Conservation (phyloP, 169 alveolate genomes). For the Plasmodium sp. region DNA sequence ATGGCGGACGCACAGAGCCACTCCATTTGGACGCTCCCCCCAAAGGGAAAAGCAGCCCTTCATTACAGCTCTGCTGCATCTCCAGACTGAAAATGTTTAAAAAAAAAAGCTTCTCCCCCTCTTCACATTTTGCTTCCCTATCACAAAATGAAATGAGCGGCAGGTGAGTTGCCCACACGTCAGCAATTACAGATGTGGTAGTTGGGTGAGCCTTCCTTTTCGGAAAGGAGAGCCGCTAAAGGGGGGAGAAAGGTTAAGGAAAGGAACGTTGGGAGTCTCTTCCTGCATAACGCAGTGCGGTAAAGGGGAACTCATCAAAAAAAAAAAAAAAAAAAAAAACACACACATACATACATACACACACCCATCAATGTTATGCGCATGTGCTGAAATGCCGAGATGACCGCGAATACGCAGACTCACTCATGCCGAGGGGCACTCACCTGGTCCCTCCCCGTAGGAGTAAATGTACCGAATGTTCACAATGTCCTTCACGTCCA, state of each 20-base stretch:
- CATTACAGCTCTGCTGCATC: neutral
- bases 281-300: neutral
- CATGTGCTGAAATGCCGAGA: neutral
- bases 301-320: neutral
- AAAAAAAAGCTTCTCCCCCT: neutral
- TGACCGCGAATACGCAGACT: neutral
- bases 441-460: constrained; percentile 23
- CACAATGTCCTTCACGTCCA: constrained; percentile 48
- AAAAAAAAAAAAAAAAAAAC: neutral
- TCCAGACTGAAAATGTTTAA: neutral
- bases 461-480: constrained; percentile 60
- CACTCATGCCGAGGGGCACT: neutral
- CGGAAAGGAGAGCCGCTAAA: neutral
- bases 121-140: neutral
- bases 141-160: neutral
- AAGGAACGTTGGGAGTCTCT: neutral
- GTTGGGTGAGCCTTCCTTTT: neutral
- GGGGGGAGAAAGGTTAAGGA: neutral
- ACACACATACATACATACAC: no score
- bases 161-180: neutral
- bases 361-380: neutral
- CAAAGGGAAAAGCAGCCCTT: neutral
- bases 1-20: no score
- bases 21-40: no score
- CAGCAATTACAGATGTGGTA: neutral